Conservation (phyloP, 2,329 filamentous ascomycete genomes). For the Phialophora expanda region DNA sequence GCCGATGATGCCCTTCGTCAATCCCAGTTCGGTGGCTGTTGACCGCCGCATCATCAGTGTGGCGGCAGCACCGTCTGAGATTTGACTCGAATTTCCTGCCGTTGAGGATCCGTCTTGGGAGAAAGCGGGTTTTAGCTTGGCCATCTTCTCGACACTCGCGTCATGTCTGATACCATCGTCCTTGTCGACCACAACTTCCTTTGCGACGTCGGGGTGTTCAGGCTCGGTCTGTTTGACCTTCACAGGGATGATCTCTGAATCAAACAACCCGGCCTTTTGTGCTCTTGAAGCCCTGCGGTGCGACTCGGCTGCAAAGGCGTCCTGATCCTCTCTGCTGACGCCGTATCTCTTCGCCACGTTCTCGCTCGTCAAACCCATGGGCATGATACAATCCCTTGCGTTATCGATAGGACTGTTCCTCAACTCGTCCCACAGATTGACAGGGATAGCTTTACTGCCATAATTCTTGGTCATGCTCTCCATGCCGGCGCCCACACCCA, state of each 20-base stretch:
- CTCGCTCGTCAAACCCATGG: constrained; percentile 89
- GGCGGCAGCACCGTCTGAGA: constrained; percentile 86
- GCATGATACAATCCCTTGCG: constrained; percentile 86
- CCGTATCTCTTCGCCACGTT: constrained; percentile 82
- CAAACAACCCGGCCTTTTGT: constrained; percentile 71
- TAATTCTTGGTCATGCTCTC: constrained; percentile 97
- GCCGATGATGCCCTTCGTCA: constrained; percentile 72
- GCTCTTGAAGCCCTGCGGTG: constrained; percentile 76
- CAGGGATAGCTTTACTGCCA: constrained; percentile 80
- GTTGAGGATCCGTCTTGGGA: constrained; percentile 74
- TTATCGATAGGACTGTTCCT: constrained; percentile 68
- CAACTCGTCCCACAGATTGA: constrained; percentile 76
- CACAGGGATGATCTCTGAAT: constrained; percentile 79
- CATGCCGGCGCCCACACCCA: constrained; percentile 86
- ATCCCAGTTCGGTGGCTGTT: constrained; percentile 74
- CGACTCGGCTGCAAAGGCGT: constrained; percentile 76
- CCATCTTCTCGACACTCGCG: constrained; percentile 71
- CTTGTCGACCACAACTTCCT: constrained; percentile 69
- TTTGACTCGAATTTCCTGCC: constrained; percentile 83
- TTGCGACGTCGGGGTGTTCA: constrained; percentile 65
- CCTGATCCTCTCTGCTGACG: constrained; percentile 76
- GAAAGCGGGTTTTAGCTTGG: constrained; percentile 85
- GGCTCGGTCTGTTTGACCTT: constrained; percentile 70
- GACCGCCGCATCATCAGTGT: constrained; percentile 83
- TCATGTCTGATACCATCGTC: constrained; percentile 82